Conservation (phyloP, 2,329 filamentous ascomycete species). For the Ophiognomonia clavigignenti-juglandacearum region DNA sequence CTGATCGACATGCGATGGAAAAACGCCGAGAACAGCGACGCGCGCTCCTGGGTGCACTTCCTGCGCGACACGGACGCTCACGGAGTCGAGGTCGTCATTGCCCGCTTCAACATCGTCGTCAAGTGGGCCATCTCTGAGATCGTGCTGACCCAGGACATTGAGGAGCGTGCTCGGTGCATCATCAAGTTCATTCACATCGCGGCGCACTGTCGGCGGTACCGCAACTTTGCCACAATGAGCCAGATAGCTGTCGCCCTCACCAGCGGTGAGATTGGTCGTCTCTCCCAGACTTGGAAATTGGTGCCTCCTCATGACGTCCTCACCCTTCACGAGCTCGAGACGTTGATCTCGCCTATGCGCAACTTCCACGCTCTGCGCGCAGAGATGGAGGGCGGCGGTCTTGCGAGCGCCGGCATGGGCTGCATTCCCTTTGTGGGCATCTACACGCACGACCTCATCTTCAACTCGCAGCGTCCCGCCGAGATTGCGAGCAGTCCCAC, state of each 20-base stretch:
- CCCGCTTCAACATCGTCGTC: constrained; percentile 82
- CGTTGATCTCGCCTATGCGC: constrained; percentile 67
- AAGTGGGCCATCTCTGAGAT: constrained; percentile 82
- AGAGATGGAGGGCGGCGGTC: constrained; percentile 69
- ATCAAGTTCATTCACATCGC: constrained; percentile 82
- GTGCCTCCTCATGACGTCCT: constrained; percentile 61
- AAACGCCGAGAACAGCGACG: constrained; percentile 57
- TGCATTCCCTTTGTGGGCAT: constrained; percentile 82
- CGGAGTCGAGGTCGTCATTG: constrained; percentile 78
- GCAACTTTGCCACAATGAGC: constrained; percentile 80
- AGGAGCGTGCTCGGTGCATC: constrained; percentile 71
- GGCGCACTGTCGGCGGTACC: constrained; percentile 66
- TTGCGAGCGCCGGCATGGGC: constrained; percentile 51
- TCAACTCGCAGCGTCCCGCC: constrained; percentile 73
- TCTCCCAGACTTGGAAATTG: constrained; percentile 66
- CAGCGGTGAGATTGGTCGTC: constrained; percentile 64
- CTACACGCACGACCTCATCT: constrained; percentile 79
- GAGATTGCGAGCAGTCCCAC: constrained; percentile 65
- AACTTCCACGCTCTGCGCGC: constrained; percentile 74
- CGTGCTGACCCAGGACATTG: constrained; percentile 65
- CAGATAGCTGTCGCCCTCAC: constrained; percentile 75
- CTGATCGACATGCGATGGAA: constrained; percentile 81
- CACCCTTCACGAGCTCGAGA: constrained; percentile 64
- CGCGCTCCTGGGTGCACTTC: constrained; percentile 78
- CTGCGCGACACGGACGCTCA: constrained; percentile 66